phyloP scores from a whole-genome alignment of 345 rosid genomes.

The Microcos paniculata region DNA sequence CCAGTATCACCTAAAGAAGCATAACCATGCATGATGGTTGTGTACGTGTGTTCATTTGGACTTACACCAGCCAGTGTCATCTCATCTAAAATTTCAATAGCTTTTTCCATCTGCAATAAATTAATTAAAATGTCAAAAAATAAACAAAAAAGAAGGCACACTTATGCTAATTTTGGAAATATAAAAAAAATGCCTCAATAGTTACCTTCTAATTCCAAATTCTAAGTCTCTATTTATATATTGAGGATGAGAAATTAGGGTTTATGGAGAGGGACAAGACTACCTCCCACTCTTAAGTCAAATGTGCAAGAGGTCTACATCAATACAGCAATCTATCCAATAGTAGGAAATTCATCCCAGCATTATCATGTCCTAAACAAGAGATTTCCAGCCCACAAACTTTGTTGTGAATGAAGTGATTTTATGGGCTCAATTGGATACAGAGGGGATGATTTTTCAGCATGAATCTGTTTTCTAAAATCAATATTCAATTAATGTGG shows the following conservation, averaged over 20 bases:
- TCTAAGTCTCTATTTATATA: background rate
- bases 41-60: constrained; percentile 89
- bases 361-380: background rate
- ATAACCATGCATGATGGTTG: constrained; percentile 96
- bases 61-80: constrained; percentile 74
- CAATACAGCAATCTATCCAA: background rate
- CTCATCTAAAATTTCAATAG: constrained; percentile 82
- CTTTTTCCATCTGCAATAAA: constrained; percentile 78
- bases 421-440: background rate
- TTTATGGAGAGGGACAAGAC: background rate
- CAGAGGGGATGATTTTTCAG: background rate
- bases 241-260: background rate
- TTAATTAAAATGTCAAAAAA: background rate
- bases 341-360: background rate
- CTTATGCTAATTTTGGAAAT: too few relatives aligned
- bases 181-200: background rate
- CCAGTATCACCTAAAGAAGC: constrained; percentile 93
- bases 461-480: background rate
- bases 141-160: background rate
- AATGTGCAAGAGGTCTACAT: background rate
- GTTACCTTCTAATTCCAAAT: background rate
- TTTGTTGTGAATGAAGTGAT: background rate
- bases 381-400: background rate
- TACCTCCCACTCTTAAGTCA: background rate
- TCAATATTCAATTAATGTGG: background rate